phyloP scores from a whole-genome alignment of 2,329 filamentous ascomycete species.

The Pyrenochaeta sp. region DNA sequence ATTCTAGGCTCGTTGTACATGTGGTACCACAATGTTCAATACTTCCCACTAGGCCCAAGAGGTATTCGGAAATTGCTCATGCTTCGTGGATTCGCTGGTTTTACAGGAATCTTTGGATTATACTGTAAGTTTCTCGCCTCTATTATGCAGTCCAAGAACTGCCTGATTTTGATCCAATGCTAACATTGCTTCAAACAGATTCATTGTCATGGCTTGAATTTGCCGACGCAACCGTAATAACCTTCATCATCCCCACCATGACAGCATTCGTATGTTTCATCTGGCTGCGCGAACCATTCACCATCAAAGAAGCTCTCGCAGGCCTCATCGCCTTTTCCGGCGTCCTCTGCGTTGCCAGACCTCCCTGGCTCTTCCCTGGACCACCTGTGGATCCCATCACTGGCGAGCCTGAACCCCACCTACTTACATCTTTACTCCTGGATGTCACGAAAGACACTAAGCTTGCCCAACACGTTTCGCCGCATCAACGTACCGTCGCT shows the following conservation, averaged over 20 bases:
- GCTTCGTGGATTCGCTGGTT: conserved; percentile 32
- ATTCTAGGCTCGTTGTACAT: conserved; percentile 73
- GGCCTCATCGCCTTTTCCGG: conserved; percentile 76
- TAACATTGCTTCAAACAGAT: conserved; percentile 43
- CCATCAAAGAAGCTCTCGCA: conserved; percentile 76
- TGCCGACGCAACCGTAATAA: conserved; percentile 85
- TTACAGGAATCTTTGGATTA: conserved; percentile 36
- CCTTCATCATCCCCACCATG: conserved; percentile 79
- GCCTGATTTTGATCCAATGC: no score
- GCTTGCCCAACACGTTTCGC: conserved; percentile 48
- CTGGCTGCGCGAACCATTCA: conserved; percentile 76
- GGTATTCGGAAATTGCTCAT: conserved; percentile 28
- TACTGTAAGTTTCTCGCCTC: conserved; percentile 31
- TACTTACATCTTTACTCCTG: conserved; percentile 3
- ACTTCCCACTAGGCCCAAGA: conserved; percentile 30
- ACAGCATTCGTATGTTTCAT: conserved; percentile 81
- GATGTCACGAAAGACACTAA: conserved; percentile 4
- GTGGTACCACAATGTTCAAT: conserved; percentile 62
- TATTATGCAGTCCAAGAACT: no score
- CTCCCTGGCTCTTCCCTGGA: conserved; percentile 61
- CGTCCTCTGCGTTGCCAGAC: conserved; percentile 81
- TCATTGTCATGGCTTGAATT: conserved; percentile 78
- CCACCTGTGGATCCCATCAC: conserved; percentile 29
- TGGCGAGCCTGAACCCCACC: conserved; percentile 35
- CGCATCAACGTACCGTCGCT: conserved; percentile 70